Evolutionary conservation across 1,284 basidiomycete species (phyloP).

Genomic region (Malassezia furfur): DNA sequence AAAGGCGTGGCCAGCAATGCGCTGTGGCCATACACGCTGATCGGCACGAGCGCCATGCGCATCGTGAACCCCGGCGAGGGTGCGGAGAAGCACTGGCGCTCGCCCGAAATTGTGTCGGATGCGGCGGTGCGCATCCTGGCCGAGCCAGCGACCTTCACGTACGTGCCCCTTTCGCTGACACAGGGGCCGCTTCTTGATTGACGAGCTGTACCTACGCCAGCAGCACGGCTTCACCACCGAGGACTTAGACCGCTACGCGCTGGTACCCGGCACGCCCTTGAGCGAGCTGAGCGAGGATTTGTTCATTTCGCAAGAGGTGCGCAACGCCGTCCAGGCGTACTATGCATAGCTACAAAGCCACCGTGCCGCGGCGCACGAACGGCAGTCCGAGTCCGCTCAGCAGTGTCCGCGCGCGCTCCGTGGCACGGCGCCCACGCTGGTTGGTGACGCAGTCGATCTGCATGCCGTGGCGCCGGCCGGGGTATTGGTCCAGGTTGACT

Average conservation of each 20-base stretch:
- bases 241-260: slow-evolving; percentile 21
- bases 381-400: slow-evolving; percentile 42
- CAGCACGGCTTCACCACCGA: slow-evolving; percentile 22
- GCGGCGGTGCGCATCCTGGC: slow-evolving; percentile 37
- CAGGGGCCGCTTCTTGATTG: slow-evolving; percentile 36
- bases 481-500: slow-evolving; percentile 46
- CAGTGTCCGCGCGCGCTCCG: slow-evolving; percentile 37
- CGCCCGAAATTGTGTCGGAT: slow-evolving; percentile 38
- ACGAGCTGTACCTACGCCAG: slow-evolving; percentile 41
- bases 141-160: slow-evolving; percentile 18
- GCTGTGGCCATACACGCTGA: slow-evolving; percentile 35
- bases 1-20: slow-evolving; percentile 33
- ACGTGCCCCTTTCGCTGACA: not conserved
- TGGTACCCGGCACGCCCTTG: slow-evolving; percentile 22
- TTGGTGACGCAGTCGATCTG: slow-evolving; percentile 47
- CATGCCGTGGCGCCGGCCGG: slow-evolving; percentile 38
- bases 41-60: slow-evolving; percentile 38
- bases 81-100: slow-evolving; percentile 27
- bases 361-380: slow-evolving; percentile 34
- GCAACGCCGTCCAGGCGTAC: slow-evolving; percentile 23
- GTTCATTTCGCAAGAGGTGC: slow-evolving; percentile 36
- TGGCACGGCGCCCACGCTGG: slow-evolving; percentile 38
- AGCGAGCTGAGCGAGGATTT: slow-evolving; percentile 37
- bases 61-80: slow-evolving; percentile 29
- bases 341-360: slow-evolving; percentile 12